Evolutionary conservation across 805 yeast species (phyloP).

Genomic region (Kockiozyma suomiensis): DNA sequence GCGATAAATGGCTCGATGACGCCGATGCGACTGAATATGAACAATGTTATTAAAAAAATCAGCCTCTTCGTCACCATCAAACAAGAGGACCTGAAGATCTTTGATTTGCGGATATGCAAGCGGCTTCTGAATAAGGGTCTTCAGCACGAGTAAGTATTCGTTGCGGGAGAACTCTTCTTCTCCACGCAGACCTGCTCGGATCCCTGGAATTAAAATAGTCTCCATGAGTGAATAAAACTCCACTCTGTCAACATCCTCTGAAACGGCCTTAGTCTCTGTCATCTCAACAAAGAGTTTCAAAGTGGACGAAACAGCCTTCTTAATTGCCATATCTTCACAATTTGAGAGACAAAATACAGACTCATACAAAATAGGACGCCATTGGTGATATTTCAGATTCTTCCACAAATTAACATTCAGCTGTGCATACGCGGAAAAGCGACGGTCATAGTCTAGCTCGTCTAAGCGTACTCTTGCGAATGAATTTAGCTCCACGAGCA

Average conservation of each 20-base stretch:
- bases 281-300: constrained; percentile 67
- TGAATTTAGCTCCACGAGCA: constrained; percentile 71
- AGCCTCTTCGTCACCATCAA: constrained; percentile 76
- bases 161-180: constrained; percentile 62
- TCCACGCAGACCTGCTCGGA: constrained; percentile 68
- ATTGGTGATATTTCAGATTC: constrained; percentile 56
- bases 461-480: constrained; percentile 62
- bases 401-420: constrained; percentile 60
- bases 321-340: constrained; percentile 73
- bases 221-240: constrained; percentile 44
- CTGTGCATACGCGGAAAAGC: constrained; percentile 66
- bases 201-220: constrained; percentile 60
- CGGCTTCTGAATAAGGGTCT: constrained; percentile 58
- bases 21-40: constrained; percentile 83
- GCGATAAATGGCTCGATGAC: constrained; percentile 79
- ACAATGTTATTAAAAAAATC: constrained; percentile 74
- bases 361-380: constrained; percentile 77
- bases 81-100: constrained; percentile 67
- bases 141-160: constrained; percentile 70
- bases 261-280: constrained; percentile 46
- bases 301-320: constrained; percentile 72
- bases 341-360: constrained; percentile 73
- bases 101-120: constrained; percentile 52
- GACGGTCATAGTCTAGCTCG: constrained; percentile 76
- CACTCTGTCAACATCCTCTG: constrained; percentile 44